Conservation (phyloP, 148 eudicot species). For the Linanthus parryae region DNA sequence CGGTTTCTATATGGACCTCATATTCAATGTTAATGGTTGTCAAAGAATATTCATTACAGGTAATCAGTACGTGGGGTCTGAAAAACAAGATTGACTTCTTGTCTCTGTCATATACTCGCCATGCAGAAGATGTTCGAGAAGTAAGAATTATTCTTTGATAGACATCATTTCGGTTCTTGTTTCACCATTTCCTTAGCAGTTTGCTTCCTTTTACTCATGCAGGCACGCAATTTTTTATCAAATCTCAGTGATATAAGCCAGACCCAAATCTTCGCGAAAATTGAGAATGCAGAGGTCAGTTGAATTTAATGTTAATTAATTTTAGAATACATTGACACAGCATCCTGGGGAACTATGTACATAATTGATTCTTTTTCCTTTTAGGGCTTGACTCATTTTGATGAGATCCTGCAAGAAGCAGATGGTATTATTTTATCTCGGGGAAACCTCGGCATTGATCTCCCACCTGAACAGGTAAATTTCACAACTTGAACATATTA, state of each 20-base stretch:
- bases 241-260: constrained; percentile 60
- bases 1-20: too few relatives aligned
- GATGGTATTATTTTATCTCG: constrained; percentile 98
- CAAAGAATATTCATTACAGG: constrained; percentile 28
- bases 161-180: neutral
- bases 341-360: too few relatives aligned
- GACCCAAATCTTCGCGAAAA: constrained; percentile 81
- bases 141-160: constrained; percentile 20
- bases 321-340: neutral
- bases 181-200: neutral
- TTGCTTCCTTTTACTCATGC: constrained; percentile 2
- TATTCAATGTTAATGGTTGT: too few relatives aligned
- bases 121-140: constrained; percentile 66
- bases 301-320: neutral
- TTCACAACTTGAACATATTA: neutral
- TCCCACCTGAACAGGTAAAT: constrained; percentile 91
- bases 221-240: constrained; percentile 71
- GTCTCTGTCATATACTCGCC: constrained; percentile 57
- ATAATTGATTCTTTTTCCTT: constrained; percentile 8
- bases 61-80: constrained; percentile 51
- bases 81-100: constrained; percentile 58
- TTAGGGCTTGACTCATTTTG: constrained; percentile 88
- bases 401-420: constrained; percentile 90
- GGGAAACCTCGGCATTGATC: constrained; percentile 98
- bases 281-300: constrained; percentile 75